Base-by-base conservation (phyloP, 2,329 filamentous ascomycete genomes). In the Pestalotiopsis sp. region DNA sequence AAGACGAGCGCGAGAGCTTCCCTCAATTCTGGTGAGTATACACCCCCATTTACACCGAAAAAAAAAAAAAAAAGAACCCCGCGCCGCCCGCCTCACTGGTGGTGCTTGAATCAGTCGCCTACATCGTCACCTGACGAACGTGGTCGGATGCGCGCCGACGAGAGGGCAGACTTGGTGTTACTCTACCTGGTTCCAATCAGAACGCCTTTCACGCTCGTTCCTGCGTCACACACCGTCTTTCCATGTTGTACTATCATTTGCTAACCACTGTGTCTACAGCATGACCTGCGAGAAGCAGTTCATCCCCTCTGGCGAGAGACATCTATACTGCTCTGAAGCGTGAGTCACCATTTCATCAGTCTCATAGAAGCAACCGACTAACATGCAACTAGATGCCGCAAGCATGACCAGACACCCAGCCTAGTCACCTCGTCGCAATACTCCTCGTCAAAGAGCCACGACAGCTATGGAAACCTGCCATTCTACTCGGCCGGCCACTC, bases 271-370 rank as follows among this genome's bases (percentile, higher is more conserved):
- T 79, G 72, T 64, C 71, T 74, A 60, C 74, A 91, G 89, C 79
- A 91, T 90, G 88, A 87, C 85, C 11, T 91, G 89, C 78, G 89
- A 91, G 77, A 91, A 90, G 80, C 88, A 91, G 79, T 91, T 91
- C 76, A 79, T 89, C 27, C 84, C 88, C 64, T 81, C 84, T 55
- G 86, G 88, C 74, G 87, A 87, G 73, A 86, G 83, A 70, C 83
- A 84, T 70, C 78, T 90, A 58, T 91, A 91, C 80, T 91, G 89
- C 79, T 91, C 89, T 49, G 88, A 90, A 75, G 79, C 82, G 87
- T 90, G 84, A 80, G 88, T 83, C 69, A 66, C 65, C 45, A 72
- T 68, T 66, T 58, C 64, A 66, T 38, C 68, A 74, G 72, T 71
- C 38, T 67, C 23, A 25, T 58, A 68, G 65, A 20, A n/a, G 13